Base-by-base conservation (phyloP, 768 basidiomycete species). In the Fomitopsis serialis region DNA sequence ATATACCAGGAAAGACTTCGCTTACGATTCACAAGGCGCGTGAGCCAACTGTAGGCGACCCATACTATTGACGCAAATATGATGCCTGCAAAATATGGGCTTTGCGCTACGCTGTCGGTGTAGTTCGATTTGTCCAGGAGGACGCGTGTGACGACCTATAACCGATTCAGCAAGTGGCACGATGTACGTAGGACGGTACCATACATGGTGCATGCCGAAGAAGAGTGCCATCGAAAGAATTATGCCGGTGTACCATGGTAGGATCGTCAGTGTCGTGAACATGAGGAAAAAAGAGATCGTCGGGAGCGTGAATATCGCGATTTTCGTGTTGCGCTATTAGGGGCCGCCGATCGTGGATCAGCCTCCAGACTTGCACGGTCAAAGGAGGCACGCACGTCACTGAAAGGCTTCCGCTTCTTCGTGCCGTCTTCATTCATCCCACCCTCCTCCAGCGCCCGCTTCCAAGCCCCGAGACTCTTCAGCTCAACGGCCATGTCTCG, bases 401-500 rank as follows among this genome's bases (percentile, higher is more conserved):
- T 87, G 37, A 98, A 69, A 4, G 86, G 84, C 54, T 80, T 81
- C 37, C 76, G 72, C 61, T 78, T 81, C 61, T 80, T 79, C 35
- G 81, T 68, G 1, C 91, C 92, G 49, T 87, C 81, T 62, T 89
- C 87, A 48, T 82, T 80, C 75, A 87, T 78, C 0, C 91, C 92
- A 15, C 90, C 89, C 62, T 97, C 94, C 63, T 91, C 86, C 59
- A 98, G 68, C 0, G 91, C 96, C 13, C 87, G 81, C 65, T 86
- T 88, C 86, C 89, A 98, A 1, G 96, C 89, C 6, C 86, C 90
- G 23, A 94, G 64, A 57, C 89, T 91, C 71, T 97, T 97, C 44
- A 98, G 74, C 68, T 97, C 93, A 12, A 84, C 78, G 0, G 97
- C 95, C 92, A 99, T 95, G 61, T 98, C 97, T 55, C 87, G 76